These are phyloP conservation scores for Xylaria sp. DNA, from an alignment of 2,329 filamentous ascomycete genomes.

Conservation along the genomic window DNA sequence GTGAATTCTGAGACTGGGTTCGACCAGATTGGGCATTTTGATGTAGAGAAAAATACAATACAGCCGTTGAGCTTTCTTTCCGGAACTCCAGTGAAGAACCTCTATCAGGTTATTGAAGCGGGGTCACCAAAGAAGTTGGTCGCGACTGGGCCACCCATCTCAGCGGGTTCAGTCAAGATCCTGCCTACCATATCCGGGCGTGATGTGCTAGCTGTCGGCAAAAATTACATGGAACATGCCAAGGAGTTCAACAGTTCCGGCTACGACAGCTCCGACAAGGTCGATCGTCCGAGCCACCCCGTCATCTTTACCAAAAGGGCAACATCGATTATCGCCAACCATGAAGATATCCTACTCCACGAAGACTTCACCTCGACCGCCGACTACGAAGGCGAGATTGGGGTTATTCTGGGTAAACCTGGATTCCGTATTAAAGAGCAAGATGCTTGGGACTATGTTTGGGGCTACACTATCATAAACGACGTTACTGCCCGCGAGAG, in stretches of 20 bases:
- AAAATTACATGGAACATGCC: constrained; percentile 27
- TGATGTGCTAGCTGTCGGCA: constrained; percentile 23
- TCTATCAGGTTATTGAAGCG: constrained; percentile 26
- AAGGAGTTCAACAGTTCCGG: constrained; percentile 28
- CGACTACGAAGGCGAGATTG: constrained; percentile 28
- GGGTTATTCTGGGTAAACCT: constrained; percentile 22
- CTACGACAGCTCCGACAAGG: constrained; percentile 27
- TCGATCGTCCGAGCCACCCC: constrained; percentile 20
- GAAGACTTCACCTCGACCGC: constrained; percentile 22
- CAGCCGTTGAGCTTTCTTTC: constrained; percentile 21
- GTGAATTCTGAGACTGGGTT: constrained; percentile 13
- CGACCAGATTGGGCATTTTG: constrained; percentile 21
- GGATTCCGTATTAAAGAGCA: constrained; percentile 15
- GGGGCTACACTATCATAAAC: constrained; percentile 27
- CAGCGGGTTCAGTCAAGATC: constrained; percentile 4
- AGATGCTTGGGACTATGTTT: constrained; percentile 24
- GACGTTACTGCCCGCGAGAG: constrained; percentile 24
- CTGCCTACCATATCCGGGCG: constrained; percentile 21
- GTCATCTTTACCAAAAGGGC: constrained; percentile 27
- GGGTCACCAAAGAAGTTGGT: constrained; percentile 6
- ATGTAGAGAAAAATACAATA: constrained; percentile 15
- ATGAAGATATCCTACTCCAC: constrained; percentile 22
- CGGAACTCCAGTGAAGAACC: constrained; percentile 20
- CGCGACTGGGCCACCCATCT: constrained; percentile 1
- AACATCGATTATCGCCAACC: constrained; percentile 19